Conservation (phyloP, 139 green algal genomes). For the Volvox africanus region DNA sequence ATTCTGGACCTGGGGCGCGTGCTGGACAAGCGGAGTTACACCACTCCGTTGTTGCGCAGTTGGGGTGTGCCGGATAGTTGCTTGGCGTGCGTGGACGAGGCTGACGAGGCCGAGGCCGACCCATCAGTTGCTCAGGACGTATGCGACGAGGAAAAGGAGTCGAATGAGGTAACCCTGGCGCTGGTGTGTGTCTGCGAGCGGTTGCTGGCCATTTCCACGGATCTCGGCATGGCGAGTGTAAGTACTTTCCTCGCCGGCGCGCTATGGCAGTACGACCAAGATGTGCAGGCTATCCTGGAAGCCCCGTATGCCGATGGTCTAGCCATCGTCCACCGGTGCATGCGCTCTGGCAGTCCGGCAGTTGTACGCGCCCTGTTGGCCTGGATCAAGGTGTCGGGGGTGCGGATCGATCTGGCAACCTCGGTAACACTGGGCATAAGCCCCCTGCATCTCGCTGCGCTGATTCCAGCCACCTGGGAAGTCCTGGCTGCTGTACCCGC, state of each 20-base stretch:
- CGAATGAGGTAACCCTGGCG: neutral
- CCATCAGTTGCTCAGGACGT: neutral
- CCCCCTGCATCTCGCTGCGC: constrained; percentile 69
- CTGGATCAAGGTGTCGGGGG: constrained; percentile 39
- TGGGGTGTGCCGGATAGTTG: neutral
- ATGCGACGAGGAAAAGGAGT: too few species aligned
- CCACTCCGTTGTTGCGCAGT: neutral
- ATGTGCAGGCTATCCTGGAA: neutral
- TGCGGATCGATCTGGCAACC: constrained; percentile 38
- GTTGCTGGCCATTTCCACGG: neutral
- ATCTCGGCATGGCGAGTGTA: neutral
- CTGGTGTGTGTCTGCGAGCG: constrained; percentile 30
- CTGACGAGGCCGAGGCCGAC: neutral
- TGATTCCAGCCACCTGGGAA: constrained; percentile 44
- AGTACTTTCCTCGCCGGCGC: neutral
- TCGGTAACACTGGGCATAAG: constrained; percentile 59
- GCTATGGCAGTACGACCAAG: constrained; percentile 20
- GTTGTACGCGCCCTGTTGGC: constrained; percentile 56
- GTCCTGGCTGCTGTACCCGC: neutral
- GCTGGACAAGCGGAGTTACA: constrained; percentile 30
- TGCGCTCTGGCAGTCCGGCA: constrained; percentile 48
- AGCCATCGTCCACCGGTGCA: constrained; percentile 58
- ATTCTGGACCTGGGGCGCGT: constrained; percentile 10
- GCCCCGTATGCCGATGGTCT: constrained; percentile 32
- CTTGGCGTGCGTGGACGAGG: neutral